Base-by-base conservation (phyloP, 2,329 filamentous ascomycete species). In the Camillea tinctor region DNA sequence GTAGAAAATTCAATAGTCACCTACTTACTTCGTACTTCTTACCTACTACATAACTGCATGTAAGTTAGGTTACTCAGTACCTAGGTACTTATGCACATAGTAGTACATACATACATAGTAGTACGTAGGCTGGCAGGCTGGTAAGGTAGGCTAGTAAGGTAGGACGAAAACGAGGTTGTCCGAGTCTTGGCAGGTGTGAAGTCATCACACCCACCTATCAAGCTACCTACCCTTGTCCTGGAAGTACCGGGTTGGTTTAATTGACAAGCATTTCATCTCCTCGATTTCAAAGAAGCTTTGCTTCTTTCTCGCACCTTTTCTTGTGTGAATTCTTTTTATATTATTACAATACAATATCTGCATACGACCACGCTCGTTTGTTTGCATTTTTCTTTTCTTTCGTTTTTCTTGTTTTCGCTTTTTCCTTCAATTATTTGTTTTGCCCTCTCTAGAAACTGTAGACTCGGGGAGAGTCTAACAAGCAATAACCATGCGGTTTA, bases 401-500 rank as follows among this genome's bases (percentile, higher is more conserved):
- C 26, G 24, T 26, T 26, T 11, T 30, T 52, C 22, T 15, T 2
- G 24, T 53, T 30, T 24, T 11, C 20, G n/a, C n/a, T n/a, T n/a
- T n/a, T 56, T n/a, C n/a, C 15, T 24, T 48, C 20, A 23, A 40
- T 57, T 51, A 19, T 50, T 49, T 52, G 13, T 23, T 49, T 51
- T 57, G 11, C 23, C 22, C 44, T 21, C 2, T 7, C 54, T 54
- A 56, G 22, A 57, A 54, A 57, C 40, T 11, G 1, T 54, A 59
- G 21, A 58, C 52, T 50, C 22, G 24, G 17, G 20, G n/a, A 51
- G 26, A 36, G 19, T n/a, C n/a, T 6, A n/a, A 36, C 55, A 55
- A 59, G 50, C 55, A 71, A 36, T 52, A 55, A 59, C 54, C 53
- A 71, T 71, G 69, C 24, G 55, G 55, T 64, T 66, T 24, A 49